Percentiles rank a stretch among this genome's conserved stretches.
Conservation (phyloP, 2,329 filamentous ascomycete genomes). For the Rhytidhysteron rufulum region DNA sequence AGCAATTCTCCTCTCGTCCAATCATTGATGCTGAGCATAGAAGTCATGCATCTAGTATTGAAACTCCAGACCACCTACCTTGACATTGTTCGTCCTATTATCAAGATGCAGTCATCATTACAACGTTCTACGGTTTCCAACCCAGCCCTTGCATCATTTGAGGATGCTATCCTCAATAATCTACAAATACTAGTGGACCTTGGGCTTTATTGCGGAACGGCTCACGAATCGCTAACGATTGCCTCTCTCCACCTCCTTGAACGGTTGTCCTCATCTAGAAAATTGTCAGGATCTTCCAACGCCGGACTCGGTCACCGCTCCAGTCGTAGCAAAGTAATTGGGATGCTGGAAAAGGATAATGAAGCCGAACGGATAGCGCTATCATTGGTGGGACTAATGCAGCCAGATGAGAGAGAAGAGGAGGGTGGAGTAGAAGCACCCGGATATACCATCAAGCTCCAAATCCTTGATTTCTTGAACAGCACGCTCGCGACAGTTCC, state of each 20-base stretch:
- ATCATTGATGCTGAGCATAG: constrained; percentile 73
- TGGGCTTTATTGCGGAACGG: constrained; percentile 80
- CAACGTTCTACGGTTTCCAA: constrained; percentile 64
- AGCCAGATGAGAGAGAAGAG: constrained; percentile 64
- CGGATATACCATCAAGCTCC: constrained; percentile 76
- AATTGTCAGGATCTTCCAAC: constrained; percentile 68
- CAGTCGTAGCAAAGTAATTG: constrained; percentile 78
- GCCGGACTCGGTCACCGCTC: constrained; percentile 59
- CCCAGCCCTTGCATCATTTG: constrained; percentile 78
- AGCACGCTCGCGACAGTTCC: constrained; percentile 72
- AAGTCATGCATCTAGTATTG: constrained; percentile 78
- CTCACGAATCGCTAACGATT: constrained; percentile 75
- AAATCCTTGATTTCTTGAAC: constrained; percentile 81
- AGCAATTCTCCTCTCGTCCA: constrained; percentile 78
- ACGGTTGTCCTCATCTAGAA: constrained; percentile 79
- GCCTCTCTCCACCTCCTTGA: constrained; percentile 78
- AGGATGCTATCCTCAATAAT: constrained; percentile 83
- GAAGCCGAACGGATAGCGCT: constrained; percentile 76
- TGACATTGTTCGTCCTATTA: constrained; percentile 76
- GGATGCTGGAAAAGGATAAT: constrained; percentile 78
- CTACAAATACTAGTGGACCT: constrained; percentile 76
- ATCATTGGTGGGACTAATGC: constrained; percentile 66
- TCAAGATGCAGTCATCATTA: constrained; percentile 63
- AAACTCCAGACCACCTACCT: constrained; percentile 89
- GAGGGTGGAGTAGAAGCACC: constrained; percentile 65